Conservation (phyloP, 768 basidiomycete species). For the Lactarius vividus region DNA sequence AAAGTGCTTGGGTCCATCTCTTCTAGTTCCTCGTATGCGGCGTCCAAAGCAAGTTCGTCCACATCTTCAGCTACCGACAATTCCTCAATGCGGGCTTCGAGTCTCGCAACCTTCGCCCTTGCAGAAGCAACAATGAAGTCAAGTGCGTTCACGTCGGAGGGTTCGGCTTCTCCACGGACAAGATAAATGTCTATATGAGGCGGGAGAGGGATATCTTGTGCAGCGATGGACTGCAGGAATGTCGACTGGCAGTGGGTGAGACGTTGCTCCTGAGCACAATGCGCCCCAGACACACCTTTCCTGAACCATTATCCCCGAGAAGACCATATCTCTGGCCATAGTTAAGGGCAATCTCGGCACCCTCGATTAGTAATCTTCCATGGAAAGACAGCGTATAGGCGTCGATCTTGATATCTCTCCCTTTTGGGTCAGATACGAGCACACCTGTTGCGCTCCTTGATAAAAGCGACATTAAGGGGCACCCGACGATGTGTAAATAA, state of each 20-base stretch:
- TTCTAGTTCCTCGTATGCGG: slow-evolving; percentile 93
- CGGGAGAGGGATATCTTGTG: slow-evolving; percentile 93
- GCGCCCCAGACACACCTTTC: slow-evolving; percentile 68
- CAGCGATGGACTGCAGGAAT: slow-evolving; percentile 91
- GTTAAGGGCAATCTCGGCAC: slow-evolving; percentile 73
- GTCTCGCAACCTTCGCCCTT: slow-evolving; percentile 85
- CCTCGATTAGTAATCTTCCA: slow-evolving; percentile 76
- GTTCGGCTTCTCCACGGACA: slow-evolving; percentile 93
- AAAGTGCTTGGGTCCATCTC: slow-evolving; percentile 95
- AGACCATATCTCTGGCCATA: slow-evolving; percentile 94
- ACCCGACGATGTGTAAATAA: slow-evolving; percentile 15
- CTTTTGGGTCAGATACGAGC: slow-evolving; percentile 86
- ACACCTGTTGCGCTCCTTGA: slow-evolving; percentile 87
- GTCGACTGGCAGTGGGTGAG: slow-evolving; percentile 62
- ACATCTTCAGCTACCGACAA: slow-evolving; percentile 85
- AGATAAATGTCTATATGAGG: slow-evolving; percentile 97
- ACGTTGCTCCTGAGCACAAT: slow-evolving; percentile 13
- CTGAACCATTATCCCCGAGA: slow-evolving; percentile 96
- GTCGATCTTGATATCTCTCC: slow-evolving; percentile 97
- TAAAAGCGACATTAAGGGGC: slow-evolving; percentile 4
- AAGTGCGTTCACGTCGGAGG: slow-evolving; percentile 91
- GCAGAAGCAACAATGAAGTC: slow-evolving; percentile 96
- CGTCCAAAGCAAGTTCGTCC: slow-evolving; percentile 84
- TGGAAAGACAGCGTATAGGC: slow-evolving; percentile 96
- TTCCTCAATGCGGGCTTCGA: slow-evolving; percentile 93